Evolutionary conservation across 352 stramenopile genomes (phyloP), one percentile per base, ranked within the genome.

Genomic region (Phytophthora agathidicida): DNA sequence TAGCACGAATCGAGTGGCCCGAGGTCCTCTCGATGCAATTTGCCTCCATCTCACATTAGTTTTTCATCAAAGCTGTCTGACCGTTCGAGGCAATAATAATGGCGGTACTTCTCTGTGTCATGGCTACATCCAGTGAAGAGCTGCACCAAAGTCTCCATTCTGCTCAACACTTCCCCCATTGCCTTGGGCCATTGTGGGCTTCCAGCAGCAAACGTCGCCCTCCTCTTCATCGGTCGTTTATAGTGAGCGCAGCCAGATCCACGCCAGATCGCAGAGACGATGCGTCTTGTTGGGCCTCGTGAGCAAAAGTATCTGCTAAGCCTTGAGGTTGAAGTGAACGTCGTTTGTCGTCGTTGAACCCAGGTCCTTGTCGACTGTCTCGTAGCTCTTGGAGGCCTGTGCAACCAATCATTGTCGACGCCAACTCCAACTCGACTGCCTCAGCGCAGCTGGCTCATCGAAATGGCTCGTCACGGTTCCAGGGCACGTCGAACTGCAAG

Each of bases 401-500:
- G 28, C 22, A 54, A 32, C 47, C 57, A 65, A 65, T 65, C 46
- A 23, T 16, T 24, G 20, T 9, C 16, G n/a, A 11, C 8, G 27
- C 20, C 17, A 11, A 13, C 33, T n/a, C 53, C 43, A 59, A 45
- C 19, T 65, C 56, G 47, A 59, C 38, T 48, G 46, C 33, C 28
- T 44, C 55, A 59, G 24, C 39, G 49, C 57, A 60, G 49, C 57
- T 66, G 56, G 56, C 23, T 51, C 46, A 52, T 51, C 37, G 56
- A 65, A 65, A 65, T 65, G 46, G 47, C 56, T 59, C 47, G 56
- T 65, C 56, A 59, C 56, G 37, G 56, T 59, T 22, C 47, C 16
- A 23, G 3, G 8, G 22, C 33, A 9, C 11, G 26, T 16, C 43
- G 19, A 62, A 68, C 37, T 63, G 44, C 50, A 58, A 68, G 43